These are phyloP conservation scores for Exophiala oligosperma DNA, from an alignment of 2,329 filamentous ascomycete species.

Conservation along the genomic window DNA sequence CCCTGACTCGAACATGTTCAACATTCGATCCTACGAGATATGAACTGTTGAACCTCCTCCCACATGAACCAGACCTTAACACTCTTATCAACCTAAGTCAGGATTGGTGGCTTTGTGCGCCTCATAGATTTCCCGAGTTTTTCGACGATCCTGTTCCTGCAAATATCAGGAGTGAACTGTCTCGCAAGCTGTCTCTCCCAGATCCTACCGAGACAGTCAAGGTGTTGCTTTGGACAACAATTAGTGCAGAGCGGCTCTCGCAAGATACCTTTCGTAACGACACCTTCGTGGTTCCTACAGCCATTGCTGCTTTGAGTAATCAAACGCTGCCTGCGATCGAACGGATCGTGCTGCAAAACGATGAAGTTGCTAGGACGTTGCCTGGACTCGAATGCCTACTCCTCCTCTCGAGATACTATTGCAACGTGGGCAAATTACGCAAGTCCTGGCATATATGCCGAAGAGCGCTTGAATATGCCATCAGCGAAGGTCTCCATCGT, in stretches of 20 bases:
- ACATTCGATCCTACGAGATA: not conserved
- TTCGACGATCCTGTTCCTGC: not conserved
- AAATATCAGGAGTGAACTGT: not conserved
- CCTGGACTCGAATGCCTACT: constrained; percentile 4
- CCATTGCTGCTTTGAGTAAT: no score
- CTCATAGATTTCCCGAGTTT: constrained; percentile 11
- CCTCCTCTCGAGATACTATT: constrained; percentile 4
- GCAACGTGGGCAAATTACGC: constrained; percentile 1
- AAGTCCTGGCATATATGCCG: constrained; percentile 7
- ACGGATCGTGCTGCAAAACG: constrained; percentile 1
- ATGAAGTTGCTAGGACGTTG: not conserved
- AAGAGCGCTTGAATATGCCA: constrained; percentile 2
- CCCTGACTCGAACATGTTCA: not conserved
- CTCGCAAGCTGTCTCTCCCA: not conserved
- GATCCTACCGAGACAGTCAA: constrained; percentile 5
- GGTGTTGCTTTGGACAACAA: not conserved
- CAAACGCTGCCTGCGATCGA: not conserved
- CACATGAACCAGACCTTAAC: constrained; percentile 2
- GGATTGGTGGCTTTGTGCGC: constrained; percentile 4
- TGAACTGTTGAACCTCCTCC: not conserved
- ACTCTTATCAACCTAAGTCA: constrained; percentile 1
- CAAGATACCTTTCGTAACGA: not conserved
- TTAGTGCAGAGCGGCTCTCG: constrained; percentile 1
- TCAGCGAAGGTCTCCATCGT: not conserved
- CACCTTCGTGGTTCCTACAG: no score